phyloP scores from a whole-genome alignment of 2,329 filamentous ascomycete genomes.

The Exophiala sideris region DNA sequence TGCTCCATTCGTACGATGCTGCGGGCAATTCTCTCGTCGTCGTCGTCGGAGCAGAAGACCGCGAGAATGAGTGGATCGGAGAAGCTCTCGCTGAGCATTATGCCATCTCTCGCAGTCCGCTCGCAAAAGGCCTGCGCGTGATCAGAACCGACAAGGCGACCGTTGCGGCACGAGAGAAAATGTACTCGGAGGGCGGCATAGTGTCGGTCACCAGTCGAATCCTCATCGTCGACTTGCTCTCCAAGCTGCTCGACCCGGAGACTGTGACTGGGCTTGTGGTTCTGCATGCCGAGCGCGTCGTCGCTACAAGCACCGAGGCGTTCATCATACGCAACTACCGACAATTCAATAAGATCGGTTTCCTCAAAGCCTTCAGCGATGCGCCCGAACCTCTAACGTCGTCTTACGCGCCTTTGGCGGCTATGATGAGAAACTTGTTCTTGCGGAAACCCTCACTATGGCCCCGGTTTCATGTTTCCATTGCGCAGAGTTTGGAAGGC shows the following conservation, averaged over 20 bases:
- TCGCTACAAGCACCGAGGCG: constrained; percentile 85
- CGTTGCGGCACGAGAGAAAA: constrained; percentile 81
- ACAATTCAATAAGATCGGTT: constrained; percentile 89
- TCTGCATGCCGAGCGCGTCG: constrained; percentile 78
- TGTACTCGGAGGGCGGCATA: constrained; percentile 85
- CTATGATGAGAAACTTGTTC: constrained; percentile 90
- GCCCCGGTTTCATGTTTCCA: constrained; percentile 88
- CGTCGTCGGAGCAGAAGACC: constrained; percentile 82
- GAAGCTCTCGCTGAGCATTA: constrained; percentile 95
- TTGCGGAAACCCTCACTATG: constrained; percentile 83
- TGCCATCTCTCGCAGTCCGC: constrained; percentile 77
- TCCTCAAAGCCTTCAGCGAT: constrained; percentile 94
- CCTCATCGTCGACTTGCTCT: constrained; percentile 86
- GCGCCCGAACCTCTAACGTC: constrained; percentile 84
- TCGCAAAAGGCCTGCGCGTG: constrained; percentile 78
- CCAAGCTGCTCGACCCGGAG: constrained; percentile 72
- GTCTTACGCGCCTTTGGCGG: constrained; percentile 82
- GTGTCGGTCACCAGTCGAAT: constrained; percentile 97
- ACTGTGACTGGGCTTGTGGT: constrained; percentile 84
- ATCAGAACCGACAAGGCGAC: constrained; percentile 95
- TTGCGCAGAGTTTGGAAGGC: constrained; percentile 85
- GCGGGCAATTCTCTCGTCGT: constrained; percentile 90
- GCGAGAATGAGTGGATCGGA: constrained; percentile 95
- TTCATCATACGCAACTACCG: constrained; percentile 93
- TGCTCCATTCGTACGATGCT: constrained; percentile 94